Evolutionary conservation across 345 rosid genomes (phyloP).

Genomic region (Adansonia digitata): DNA sequence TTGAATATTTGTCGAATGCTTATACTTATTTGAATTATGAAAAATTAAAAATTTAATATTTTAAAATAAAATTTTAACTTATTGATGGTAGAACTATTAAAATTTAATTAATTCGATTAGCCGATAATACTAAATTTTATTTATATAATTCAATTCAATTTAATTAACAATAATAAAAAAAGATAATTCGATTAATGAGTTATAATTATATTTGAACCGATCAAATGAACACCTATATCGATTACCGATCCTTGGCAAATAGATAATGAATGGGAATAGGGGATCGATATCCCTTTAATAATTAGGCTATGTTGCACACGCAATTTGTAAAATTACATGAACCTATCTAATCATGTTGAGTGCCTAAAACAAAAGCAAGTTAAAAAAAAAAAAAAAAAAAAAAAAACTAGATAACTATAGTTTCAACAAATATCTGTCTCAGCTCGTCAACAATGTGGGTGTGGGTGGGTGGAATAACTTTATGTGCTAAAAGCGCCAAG

Average conservation of each 20-base stretch:
- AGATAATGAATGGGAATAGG: not conserved
- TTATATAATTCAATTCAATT: no score
- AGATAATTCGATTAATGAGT: not conserved
- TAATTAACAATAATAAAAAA: not conserved
- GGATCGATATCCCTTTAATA: conserved; percentile 7
- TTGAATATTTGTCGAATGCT: no score
- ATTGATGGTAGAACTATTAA: no score
- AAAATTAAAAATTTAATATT: no score
- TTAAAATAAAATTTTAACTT: no score
- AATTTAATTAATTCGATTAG: not conserved
- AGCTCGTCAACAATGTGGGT: conserved; percentile 5
- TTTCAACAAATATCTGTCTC: conserved; percentile 30
- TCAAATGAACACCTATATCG: not conserved
- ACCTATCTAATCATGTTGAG: conserved; percentile 32
- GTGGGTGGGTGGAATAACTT: conserved; percentile 45
- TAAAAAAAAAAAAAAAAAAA: not conserved
- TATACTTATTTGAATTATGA: no score
- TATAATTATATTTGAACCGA: not conserved
- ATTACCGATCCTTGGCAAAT: not conserved
- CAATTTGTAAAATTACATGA: conserved; percentile 25
- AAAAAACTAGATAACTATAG: not conserved
- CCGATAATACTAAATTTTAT: not conserved
- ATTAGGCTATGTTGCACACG: conserved; percentile 18
- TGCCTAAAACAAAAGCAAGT: conserved; percentile 12
- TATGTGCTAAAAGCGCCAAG: conserved; percentile 37